Base-by-base conservation (phyloP, 1,139 yeast genomes). In the Scheffersomyces illinoinensis region DNA sequence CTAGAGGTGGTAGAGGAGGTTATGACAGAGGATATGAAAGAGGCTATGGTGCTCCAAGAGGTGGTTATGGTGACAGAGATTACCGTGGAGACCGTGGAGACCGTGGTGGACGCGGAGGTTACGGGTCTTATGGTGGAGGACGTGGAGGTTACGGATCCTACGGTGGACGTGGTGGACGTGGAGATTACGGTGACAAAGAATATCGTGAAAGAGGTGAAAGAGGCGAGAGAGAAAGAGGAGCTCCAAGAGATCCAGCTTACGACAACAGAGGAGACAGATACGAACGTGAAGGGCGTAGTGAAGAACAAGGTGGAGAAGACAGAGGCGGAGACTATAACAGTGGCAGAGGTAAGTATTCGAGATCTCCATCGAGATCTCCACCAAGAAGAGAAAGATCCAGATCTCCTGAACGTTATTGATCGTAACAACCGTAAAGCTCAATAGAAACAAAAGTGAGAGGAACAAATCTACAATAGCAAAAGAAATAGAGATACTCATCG, bases 341-440 rank as follows among this genome's bases (percentile, higher is more conserved):
- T 43, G 70, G 66, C 20, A 66, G 77, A 60, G 75, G 73, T 12
- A 71, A 73, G 60, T 76, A 71, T 61, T 75, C 81, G 48, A 72
- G 81, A 64, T 76, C 80, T 2, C 80, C 81, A 14, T 76, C 81
- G 4, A 76, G 83, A 66, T 76, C 81, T 17, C 81, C 81, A 18
- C 71, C 71, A 58, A 72, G 76, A 64, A 61, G 70, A 53, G 66
- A 66, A 53, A 71, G 82, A 67, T 77, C 82, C 50, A 75, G 81
- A 64, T 77, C 82, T n/a, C 82, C 82, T 14, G 78, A 73, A 60
- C 74, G 78, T 54, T 67, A 68, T 52, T 68, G 62, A 54, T 7
- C 19, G 59, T 53, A 33, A 17, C 10, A 33, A 33, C 33, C 7
- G 12, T 12, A 33, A 33, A 33, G 43, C 43, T 33, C 43, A 33